Evolutionary conservation across 345 rosid genomes (phyloP).

Genomic region (Euphorbia peplus): DNA sequence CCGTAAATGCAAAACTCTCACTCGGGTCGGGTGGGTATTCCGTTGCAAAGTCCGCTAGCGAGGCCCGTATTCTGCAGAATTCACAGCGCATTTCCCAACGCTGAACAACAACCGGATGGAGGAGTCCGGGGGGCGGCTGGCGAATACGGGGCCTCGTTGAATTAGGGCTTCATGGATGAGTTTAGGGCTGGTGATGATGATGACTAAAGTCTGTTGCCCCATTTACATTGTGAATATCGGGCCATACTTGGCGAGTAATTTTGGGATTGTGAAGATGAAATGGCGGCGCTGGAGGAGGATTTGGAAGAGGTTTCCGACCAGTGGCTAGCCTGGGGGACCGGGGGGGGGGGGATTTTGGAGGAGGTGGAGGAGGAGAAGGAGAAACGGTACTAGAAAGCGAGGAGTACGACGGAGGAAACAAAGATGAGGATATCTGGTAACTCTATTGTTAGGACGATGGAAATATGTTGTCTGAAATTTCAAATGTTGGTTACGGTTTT

Average conservation of each 20-base stretch:
- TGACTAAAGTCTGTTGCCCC: slow-evolving; percentile 91
- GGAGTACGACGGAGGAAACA: slow-evolving; percentile 15
- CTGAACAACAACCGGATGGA: slow-evolving; percentile 82
- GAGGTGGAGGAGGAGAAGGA: slow-evolving; percentile 16
- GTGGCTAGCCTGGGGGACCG: slow-evolving; percentile 85
- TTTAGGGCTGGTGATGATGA: slow-evolving; percentile 64
- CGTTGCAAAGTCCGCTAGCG: slow-evolving; percentile 63
- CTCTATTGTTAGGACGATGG: slow-evolving; percentile 11
- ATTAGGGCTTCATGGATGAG: slow-evolving; percentile 91
- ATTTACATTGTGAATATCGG: slow-evolving; percentile 91
- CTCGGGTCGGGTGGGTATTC: slow-evolving; percentile 66
- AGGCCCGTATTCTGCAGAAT: slow-evolving; percentile 83
- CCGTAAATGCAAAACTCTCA: slow-evolving; percentile 87
- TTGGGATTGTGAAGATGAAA: slow-evolving; percentile 62
- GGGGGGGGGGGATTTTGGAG: slow-evolving; percentile 60
- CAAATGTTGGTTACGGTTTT: neutral
- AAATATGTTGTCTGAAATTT: neutral
- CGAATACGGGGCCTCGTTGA: slow-evolving; percentile 60
- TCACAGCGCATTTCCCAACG: slow-evolving; percentile 83
- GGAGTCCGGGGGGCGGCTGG: slow-evolving; percentile 80
- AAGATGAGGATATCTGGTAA: slow-evolving; percentile 6
- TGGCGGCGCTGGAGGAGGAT: slow-evolving; percentile 71
- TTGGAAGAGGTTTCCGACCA: slow-evolving; percentile 75
- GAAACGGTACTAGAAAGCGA: slow-evolving; percentile 57
- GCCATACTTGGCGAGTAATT: slow-evolving; percentile 67